These are phyloP conservation scores for Grifola frondosa DNA, from an alignment of 1,284 basidiomycete genomes.

Conservation along the genomic window DNA sequence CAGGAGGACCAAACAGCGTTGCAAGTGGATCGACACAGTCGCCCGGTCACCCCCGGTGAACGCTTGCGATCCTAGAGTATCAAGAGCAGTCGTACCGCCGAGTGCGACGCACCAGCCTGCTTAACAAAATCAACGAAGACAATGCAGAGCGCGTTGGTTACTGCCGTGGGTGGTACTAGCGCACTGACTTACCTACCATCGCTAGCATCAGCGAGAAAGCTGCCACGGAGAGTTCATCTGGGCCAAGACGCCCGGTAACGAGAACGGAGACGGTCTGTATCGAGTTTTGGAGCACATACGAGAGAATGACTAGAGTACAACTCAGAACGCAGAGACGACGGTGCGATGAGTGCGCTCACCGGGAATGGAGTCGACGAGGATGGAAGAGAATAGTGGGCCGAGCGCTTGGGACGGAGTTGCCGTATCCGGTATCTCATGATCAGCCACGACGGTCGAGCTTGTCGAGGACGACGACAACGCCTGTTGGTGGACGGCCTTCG, in stretches of 20 bases:
- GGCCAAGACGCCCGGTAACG: slow-evolving; percentile 64
- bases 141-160: slow-evolving; percentile 2
- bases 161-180: not conserved
- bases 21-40: slow-evolving; percentile 66
- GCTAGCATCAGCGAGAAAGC: slow-evolving; percentile 77
- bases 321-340: not conserved
- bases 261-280: slow-evolving; percentile 65
- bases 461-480: slow-evolving; percentile 7
- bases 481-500: not conserved
- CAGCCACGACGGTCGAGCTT: slow-evolving; percentile 14
- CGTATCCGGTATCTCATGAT: slow-evolving; percentile 19
- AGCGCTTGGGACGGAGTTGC: slow-evolving; percentile 28
- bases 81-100: slow-evolving; percentile 74
- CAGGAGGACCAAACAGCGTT: slow-evolving; percentile 62
- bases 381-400: slow-evolving; percentile 43
- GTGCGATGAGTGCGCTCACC: slow-evolving; percentile 35
- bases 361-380: slow-evolving; percentile 56
- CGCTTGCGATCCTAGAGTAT: slow-evolving; percentile 74
- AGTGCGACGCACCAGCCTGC: slow-evolving; percentile 74
- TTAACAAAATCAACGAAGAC: slow-evolving; percentile 3
- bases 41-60: slow-evolving; percentile 60
- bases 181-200: slow-evolving; percentile 63
- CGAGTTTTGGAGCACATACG: slow-evolving; percentile 72
- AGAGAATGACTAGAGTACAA: slow-evolving; percentile 25
- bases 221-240: slow-evolving; percentile 65